phyloP scores from a whole-genome alignment of 768 basidiomycete species.

The Trametes maxima region DNA sequence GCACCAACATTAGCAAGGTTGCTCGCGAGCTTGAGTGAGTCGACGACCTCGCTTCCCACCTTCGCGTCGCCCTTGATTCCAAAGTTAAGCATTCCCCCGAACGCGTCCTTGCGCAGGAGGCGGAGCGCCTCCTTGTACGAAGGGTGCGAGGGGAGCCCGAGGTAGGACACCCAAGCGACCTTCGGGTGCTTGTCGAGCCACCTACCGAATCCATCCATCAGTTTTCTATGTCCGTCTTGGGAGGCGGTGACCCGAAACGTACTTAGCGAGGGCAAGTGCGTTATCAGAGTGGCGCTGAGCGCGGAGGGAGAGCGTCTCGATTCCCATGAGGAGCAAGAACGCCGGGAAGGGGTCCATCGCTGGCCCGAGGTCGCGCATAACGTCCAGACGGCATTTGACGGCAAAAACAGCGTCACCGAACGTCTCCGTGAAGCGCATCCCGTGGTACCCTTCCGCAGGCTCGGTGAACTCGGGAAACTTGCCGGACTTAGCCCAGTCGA shows the following conservation, averaged over 20 bases:
- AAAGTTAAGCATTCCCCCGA: slow-evolving; percentile 81
- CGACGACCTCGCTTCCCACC: slow-evolving; percentile 63
- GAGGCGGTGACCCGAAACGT: slow-evolving; percentile 15
- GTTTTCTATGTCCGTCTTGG: background rate
- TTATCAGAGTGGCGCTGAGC: slow-evolving; percentile 74
- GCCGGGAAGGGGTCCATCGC: slow-evolving; percentile 73
- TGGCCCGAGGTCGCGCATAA: slow-evolving; percentile 70
- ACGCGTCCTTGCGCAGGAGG: slow-evolving; percentile 55
- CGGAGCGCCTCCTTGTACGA: slow-evolving; percentile 62
- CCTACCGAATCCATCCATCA: background rate
- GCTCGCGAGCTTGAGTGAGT: slow-evolving; percentile 72
- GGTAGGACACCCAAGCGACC: slow-evolving; percentile 80
- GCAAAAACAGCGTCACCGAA: slow-evolving; percentile 70
- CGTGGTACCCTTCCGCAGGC: slow-evolving; percentile 78
- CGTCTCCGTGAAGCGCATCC: slow-evolving; percentile 62
- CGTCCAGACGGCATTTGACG: slow-evolving; percentile 62
- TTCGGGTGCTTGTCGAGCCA: slow-evolving; percentile 67
- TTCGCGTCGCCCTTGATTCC: slow-evolving; percentile 61
- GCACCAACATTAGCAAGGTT: slow-evolving; percentile 75
- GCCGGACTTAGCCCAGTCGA: slow-evolving; percentile 69
- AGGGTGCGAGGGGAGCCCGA: slow-evolving; percentile 64
- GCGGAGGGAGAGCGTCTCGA: slow-evolving; percentile 79
- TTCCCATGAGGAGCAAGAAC: slow-evolving; percentile 73
- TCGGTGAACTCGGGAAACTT: slow-evolving; percentile 76
- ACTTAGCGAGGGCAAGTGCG: slow-evolving; percentile 67